Evolutionary conservation across 2,329 filamentous ascomycete genomes (phyloP).

Genomic region (Colletotrichum plurivorum): DNA sequence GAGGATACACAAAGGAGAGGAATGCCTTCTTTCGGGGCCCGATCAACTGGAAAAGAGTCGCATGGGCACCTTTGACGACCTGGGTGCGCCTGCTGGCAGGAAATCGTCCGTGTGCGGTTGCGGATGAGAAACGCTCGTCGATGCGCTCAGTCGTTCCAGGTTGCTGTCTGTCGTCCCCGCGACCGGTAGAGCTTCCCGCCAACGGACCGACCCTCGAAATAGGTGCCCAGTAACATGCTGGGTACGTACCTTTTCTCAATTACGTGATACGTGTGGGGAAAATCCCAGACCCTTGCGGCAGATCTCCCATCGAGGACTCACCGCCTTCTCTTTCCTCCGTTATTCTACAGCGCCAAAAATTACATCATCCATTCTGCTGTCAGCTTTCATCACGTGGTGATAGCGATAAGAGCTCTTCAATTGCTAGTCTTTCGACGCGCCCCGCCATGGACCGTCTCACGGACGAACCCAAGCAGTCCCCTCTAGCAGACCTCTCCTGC

Average conservation of each 20-base stretch:
- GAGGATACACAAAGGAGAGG: background rate
- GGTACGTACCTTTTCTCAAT: background rate
- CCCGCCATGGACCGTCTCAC: conserved; percentile 34
- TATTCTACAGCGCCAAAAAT: background rate
- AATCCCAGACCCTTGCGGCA: too few relatives aligned
- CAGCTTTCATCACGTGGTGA: conserved; percentile 37
- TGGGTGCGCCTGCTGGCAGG: background rate
- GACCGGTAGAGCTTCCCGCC: background rate
- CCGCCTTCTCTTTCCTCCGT: conserved; percentile 25
- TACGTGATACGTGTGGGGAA: too few relatives aligned
- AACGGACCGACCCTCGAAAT: background rate
- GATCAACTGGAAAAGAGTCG: conserved; percentile 14
- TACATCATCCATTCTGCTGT: background rate
- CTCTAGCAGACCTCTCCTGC: conserved; percentile 19
- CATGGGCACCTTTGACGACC: background rate
- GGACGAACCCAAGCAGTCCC: conserved; percentile 32
- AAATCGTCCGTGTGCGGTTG: background rate
- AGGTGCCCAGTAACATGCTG: background rate
- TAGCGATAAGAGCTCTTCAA: conserved; percentile 42
- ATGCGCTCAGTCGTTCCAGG: background rate
- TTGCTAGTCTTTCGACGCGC: conserved; percentile 25
- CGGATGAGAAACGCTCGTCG: background rate
- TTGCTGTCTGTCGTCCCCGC: conserved; percentile 10
- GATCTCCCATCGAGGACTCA: background rate
- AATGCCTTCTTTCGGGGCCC: conserved; percentile 8